A percentile compares a stretch with the other conserved stretches of the same genome.
These are phyloP conservation scores for Radiomyces spectabilis DNA, from an alignment of 192 early-diverging fungal species.

Conservation along the genomic window DNA sequence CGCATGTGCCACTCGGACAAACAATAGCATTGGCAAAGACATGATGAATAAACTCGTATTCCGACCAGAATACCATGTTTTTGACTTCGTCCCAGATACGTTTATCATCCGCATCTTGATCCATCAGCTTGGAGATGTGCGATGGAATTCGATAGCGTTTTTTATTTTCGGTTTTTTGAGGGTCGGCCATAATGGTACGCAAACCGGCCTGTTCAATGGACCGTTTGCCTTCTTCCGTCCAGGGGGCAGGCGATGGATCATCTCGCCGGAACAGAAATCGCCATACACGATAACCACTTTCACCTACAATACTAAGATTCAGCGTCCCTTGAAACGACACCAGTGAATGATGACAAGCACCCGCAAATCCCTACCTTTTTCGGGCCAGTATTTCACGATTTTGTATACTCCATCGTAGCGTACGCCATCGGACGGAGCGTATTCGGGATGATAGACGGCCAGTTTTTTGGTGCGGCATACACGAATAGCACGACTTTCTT, in stretches of 20 bases:
- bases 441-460: constrained; percentile 36
- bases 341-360: neutral
- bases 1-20: constrained; percentile 26
- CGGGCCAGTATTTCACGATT: constrained; percentile 55
- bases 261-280: constrained; percentile 55
- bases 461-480: constrained; percentile 48
- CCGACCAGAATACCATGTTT: constrained; percentile 8
- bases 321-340: neutral
- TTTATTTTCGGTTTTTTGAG: neutral
- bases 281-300: constrained; percentile 47
- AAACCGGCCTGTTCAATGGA: constrained; percentile 37
- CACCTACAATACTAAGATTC: constrained; percentile 4
- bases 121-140: too few relatives aligned
- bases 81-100: constrained; percentile 27
- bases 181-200: constrained; percentile 14
- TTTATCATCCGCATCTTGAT: neutral
- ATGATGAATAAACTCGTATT: constrained; percentile 27
- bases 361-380: constrained; percentile 18
- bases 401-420: constrained; percentile 67
- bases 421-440: constrained; percentile 42
- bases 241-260: constrained; percentile 55
- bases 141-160: neutral
- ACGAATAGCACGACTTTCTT: constrained; percentile 42
- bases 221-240: constrained; percentile 46
- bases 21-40: constrained; percentile 21